A percentile compares a stretch with the other conserved stretches of the same genome.
phyloP scores from a whole-genome alignment of 352 stramenopile species.

The Hyaloperonospora arabidopsidis region DNA sequence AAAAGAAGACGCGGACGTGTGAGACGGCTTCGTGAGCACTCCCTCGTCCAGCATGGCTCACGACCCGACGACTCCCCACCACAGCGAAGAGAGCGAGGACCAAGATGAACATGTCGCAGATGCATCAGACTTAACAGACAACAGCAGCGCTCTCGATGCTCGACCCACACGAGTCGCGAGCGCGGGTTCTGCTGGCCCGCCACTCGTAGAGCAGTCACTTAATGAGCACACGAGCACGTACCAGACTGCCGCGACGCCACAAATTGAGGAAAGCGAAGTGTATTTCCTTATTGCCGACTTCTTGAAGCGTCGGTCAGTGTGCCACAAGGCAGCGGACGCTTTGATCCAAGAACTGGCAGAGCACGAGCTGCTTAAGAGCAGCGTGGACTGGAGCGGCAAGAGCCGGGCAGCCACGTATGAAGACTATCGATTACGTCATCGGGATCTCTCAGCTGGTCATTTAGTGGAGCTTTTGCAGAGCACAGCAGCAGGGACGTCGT shows the following conservation, averaged over 20 bases:
- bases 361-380: slow-evolving; percentile 45
- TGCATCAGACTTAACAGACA: no score
- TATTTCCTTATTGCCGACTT: slow-evolving; percentile 85
- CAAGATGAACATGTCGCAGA: no score
- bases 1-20: slow-evolving; percentile 4
- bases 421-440: slow-evolving; percentile 69
- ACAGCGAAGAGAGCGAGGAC: no score
- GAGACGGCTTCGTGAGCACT: background rate
- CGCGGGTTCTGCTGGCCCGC: background rate
- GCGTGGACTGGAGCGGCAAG: slow-evolving; percentile 60
- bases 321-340: slow-evolving; percentile 47
- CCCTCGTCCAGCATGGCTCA: slow-evolving; percentile 14
- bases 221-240: slow-evolving; percentile 15
- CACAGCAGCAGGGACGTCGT: slow-evolving; percentile 12
- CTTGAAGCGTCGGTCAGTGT: slow-evolving; percentile 58
- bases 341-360: slow-evolving; percentile 62
- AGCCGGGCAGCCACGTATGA: slow-evolving; percentile 49
- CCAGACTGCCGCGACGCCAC: background rate
- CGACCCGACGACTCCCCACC: slow-evolving; percentile 2
- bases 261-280: slow-evolving; percentile 49
- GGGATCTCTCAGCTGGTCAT: slow-evolving; percentile 55
- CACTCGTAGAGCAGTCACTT: slow-evolving; percentile 1
- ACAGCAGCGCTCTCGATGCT: no score
- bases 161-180: no score
- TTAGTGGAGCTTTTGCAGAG: slow-evolving; percentile 50